Evolutionary conservation across 2,329 filamentous ascomycete genomes (phyloP), one percentile per base, ranked within the genome.

Genomic region (Phialophora verrucosa): DNA sequence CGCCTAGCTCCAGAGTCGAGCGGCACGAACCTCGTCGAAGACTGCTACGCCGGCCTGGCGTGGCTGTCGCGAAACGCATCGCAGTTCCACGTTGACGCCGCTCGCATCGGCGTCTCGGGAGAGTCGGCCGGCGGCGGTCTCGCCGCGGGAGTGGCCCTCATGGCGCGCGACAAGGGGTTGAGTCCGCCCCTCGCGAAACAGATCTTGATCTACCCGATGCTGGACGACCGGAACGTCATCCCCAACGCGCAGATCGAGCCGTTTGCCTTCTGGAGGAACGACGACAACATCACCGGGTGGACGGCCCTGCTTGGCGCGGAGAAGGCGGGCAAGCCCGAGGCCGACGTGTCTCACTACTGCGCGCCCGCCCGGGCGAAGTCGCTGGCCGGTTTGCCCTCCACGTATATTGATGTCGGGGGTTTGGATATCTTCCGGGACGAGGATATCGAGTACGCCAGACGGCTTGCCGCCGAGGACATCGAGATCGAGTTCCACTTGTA

Each of bases 121-220:
- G 77, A 79, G 55, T 80, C 77, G 31, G 82, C 79, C 0, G 83
- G 82, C 1, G 82, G 77, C 12, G 77, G 76, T 2, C 70, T 83
- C 1, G 80, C 79, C 0, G 78, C 80, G 0, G 75, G 73, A 5
- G 70, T 78, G 32, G 75, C 78, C 1, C 71, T 83, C 50, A 73
- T 80, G 66, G 79, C 79, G 4, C 72, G 79, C 31, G 77, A 81
- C 67, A 69, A 72, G 62, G 69, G 51, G 17, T 62, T 73, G 3
- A 71, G 67, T 42, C 79, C 72, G 61, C 74, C 70, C 53, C 69
- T 78, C 62, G 77, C 72, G 47, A 79, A 77, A 73, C 78, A 82
- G 72, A 75, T 83, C 50, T 76, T 84, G 10, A 74, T 81, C 57
- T 80, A 80, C 55, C 81, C 80, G 2, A 84, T 84, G 82, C 73